Base-by-base conservation (phyloP, 345 rosid species). In the Lumnitzera littorea region DNA sequence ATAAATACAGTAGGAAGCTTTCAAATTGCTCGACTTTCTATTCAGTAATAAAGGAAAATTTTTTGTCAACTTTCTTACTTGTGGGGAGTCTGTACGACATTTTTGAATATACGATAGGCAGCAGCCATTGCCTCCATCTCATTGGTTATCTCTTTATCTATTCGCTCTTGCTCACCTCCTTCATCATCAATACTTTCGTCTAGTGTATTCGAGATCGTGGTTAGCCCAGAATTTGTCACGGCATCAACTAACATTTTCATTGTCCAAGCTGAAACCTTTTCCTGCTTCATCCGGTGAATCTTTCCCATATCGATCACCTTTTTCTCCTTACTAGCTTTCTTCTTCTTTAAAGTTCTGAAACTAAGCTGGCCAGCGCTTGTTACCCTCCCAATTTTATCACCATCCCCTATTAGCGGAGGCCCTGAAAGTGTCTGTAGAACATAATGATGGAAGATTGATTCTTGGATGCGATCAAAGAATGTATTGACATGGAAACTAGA, bases 391-490 rank as follows among this genome's bases (percentile, higher is more conserved):
- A 82, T 15, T 53, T 36, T 81, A 77, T 83, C 84, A 46, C 71
- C 84, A 76, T 76, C 82, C 75, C 85, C 95, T n/a, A 89, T 70
- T 15, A 89, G 78, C 0, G 98, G 86, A 48, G 68, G 83, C 58
- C 98, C 98, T 0, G 92, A 85, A 46, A 91, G 84, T 5, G 92
- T 85, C 65, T 80, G 84, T 41, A 91, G 71, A 64, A 91, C 61
- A 67, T 91, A 91, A 48, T 91, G 96, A 75, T 89, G 80, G 62
- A 89, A 89, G 60, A 91, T 67, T 3, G 96, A 86, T 55, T 86
- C 98, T 75, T 91, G 98, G 62, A 86, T 89, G 58, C 98, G 77
- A 65, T 91, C 98, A 50, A 91, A 91, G 78, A 86, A 91, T 56
- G 78, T 76, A 50, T 75, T 78, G 25, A 91, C 88, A 13, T 91